Evolutionary conservation across 2,329 filamentous ascomycete genomes (phyloP), one percentile per base, ranked within the genome.

Genomic region (Epichloe sibirici): DNA sequence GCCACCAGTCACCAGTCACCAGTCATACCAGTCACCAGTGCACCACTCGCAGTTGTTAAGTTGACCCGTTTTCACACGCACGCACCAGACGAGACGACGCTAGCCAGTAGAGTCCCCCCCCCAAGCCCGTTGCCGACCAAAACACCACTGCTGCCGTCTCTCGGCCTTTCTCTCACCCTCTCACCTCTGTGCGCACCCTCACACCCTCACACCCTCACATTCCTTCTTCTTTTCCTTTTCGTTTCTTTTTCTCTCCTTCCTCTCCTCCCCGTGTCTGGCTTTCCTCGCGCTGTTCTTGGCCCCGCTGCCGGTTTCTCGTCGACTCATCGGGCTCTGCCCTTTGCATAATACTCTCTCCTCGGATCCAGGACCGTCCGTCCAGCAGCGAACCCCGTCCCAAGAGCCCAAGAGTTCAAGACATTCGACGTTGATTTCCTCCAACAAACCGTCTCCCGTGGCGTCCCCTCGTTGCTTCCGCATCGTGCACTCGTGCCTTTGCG

Each of bases 281-380:
- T 40, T 35, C 51, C n/a, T 21, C 34, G 51, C 25, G 47, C 28
- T 31, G 39, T 25, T 48, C 44, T 44, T 48, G 28, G 45, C 46
- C 46, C 40, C 45, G 51, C 46, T 38, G 40, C 38, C 45, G 46
- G 46, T 39, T 53, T 23, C 25, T 34, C 35, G 21, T 35, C 51
- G 42, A 49, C 47, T 42, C 42, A 37, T 53, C 47, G 42, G 51
- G 47, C 47, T 39, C 25, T 35, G 43, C 35, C 46, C 51, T 48
- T 46, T 44, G 34, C 40, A 44, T 35, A 31, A 44, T 35, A 31
- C 39, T 34, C 51, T 44, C 23, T 45, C n/a, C 39, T 49, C 21
- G 40, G 15, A 28, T 49, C 43, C 37, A 37, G 38, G 25, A 28
- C 43, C 35, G 25, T 43, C 35, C 45, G 35, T 17, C 42, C 28